These are phyloP conservation scores for Cystobasidium ongulense DNA, from an alignment of 768 basidiomycete genomes.

Conservation along the genomic window DNA sequence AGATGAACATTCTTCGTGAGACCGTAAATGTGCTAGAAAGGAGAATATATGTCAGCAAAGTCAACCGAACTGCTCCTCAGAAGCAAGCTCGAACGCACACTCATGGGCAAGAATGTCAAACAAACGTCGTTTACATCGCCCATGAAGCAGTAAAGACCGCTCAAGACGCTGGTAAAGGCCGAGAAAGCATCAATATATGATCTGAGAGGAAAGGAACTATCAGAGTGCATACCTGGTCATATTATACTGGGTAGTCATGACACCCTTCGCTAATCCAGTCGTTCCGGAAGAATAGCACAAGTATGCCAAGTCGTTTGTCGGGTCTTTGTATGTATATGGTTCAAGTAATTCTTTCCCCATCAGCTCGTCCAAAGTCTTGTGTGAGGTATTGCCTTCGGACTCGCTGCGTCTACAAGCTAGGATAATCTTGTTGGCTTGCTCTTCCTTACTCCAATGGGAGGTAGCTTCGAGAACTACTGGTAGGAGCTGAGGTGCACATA, in stretches of 20 bases:
- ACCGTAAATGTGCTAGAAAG: constrained; percentile 34
- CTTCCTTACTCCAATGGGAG: constrained; percentile 42
- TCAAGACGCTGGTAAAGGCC: neutral
- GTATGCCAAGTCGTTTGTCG: constrained; percentile 34
- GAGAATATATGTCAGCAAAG: constrained; percentile 23
- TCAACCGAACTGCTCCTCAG: neutral
- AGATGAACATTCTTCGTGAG: constrained; percentile 57
- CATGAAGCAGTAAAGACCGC: constrained; percentile 31
- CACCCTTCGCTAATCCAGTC: constrained; percentile 69
- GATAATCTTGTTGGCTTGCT: constrained; percentile 33
- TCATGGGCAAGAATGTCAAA: constrained; percentile 35
- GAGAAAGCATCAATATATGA: neutral
- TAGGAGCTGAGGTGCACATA: constrained; percentile 59
- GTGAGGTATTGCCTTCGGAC: constrained; percentile 44
- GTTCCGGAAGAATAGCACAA: constrained; percentile 53
- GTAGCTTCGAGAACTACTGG: constrained; percentile 57
- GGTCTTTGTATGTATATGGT: constrained; percentile 53
- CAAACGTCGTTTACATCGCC: constrained; percentile 33
- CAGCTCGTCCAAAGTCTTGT: constrained; percentile 51
- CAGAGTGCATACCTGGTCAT: constrained; percentile 32
- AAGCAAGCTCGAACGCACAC: neutral
- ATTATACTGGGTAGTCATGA: constrained; percentile 46
- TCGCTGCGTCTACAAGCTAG: constrained; percentile 41
- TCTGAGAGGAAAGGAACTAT: neutral
- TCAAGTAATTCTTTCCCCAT: constrained; percentile 49